Base-by-base conservation (phyloP, 106 monocot genomes). In the Cymbidium sinense region DNA sequence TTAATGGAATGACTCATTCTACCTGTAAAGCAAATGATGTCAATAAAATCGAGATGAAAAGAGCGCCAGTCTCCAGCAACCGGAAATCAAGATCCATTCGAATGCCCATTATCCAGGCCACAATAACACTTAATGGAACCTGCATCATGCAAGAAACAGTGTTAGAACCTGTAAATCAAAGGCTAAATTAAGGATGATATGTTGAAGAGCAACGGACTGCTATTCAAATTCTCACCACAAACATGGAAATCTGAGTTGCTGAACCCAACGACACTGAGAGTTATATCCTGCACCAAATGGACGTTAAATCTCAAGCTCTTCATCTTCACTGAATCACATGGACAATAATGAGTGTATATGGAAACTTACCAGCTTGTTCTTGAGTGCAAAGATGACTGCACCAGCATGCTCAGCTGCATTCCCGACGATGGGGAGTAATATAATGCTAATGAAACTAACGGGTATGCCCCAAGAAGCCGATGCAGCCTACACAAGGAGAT, bases 241-340 rank as follows among this genome's bases (percentile, higher is more conserved):
- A 96, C 85, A 96, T 84, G 62, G 91, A 94, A 25, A 96, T 90
- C 77, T 94, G 96, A 50, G 96, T 89, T 47, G 96, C 91, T n/a
- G 96, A 96, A 8, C 96, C 96, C 36, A 96, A 73, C 2, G 96
- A 86, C 51, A 96, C 96, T 20, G 50, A 96, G 82, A 30, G 96
- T 90, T 74, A 96, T 94, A 79, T 96, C 94, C 95, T 95, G 80
- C 18, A 84, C 7, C 25, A 79, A 23, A 71, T n/a, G 30, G 12
- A 50, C 4, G 55, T 50, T 7, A 61, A 18, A 18, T 71, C 33
- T 27, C 23, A 76, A 50, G 17, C 43, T n/a, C n/a, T 25, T 74
- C 41, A 74, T 1, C 18, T 74, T 74, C 20, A 50, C 43, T 64
- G 34, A 52, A 47, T 5, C 55, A 79, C 9, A 75, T 6, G 47